Conservation (phyloP, 805 yeast genomes). For the Ogataea sp. region DNA sequence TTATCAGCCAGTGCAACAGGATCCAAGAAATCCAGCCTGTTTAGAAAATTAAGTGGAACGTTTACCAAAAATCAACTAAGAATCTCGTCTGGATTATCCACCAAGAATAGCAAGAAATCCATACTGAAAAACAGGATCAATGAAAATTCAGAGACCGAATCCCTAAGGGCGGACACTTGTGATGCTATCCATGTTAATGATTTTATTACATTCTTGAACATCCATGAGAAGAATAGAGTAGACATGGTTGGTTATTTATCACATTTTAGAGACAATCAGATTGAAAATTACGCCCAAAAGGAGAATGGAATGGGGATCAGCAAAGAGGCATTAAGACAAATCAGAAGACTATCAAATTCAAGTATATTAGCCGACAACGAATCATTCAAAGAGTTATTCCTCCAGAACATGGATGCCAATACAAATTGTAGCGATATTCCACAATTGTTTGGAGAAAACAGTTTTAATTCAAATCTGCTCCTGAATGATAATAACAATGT, state of each 20-base stretch:
- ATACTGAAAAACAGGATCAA: slow-evolving; percentile 30
- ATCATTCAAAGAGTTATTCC: neutral
- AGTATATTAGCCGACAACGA: neutral
- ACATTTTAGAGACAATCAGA: slow-evolving; percentile 29
- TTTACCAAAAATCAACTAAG: slow-evolving; percentile 11
- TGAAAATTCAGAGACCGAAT: slow-evolving; percentile 26
- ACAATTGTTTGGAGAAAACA: too few relatives aligned
- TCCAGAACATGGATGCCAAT: neutral
- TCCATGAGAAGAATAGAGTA: slow-evolving; percentile 26
- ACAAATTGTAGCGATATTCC: neutral
- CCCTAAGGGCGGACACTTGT: slow-evolving; percentile 27
- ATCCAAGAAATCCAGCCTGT: slow-evolving; percentile 4
- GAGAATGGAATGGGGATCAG: too few relatives aligned
- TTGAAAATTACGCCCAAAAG: slow-evolving; percentile 25
- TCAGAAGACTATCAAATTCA: too few relatives aligned
- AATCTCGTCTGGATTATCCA: slow-evolving; percentile 2
- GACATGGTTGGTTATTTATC: slow-evolving; percentile 25
- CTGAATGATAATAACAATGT: neutral
- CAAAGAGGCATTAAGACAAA: too few relatives aligned
- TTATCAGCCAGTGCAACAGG: too few relatives aligned
- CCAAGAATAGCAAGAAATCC: slow-evolving; percentile 17
- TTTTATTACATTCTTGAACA: slow-evolving; percentile 27
- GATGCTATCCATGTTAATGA: slow-evolving; percentile 29
- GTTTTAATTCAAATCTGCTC: too few relatives aligned
- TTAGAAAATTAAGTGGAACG: slow-evolving; percentile 13